Evolutionary conservation across 2,329 filamentous ascomycete genomes (phyloP), one percentile per base, ranked within the genome.

Genomic region (Fusarium tupiense): DNA sequence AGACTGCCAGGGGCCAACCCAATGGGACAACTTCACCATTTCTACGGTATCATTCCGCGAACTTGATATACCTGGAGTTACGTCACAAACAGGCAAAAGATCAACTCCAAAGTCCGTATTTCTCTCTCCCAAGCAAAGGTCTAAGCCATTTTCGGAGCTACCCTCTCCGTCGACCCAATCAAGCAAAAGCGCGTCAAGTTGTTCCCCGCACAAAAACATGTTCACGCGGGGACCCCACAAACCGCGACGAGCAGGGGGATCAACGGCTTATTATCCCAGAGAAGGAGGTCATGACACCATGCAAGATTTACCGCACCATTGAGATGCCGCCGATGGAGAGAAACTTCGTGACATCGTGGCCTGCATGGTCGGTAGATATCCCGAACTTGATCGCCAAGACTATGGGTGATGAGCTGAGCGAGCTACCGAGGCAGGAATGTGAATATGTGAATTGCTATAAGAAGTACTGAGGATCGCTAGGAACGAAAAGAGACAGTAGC

Each of bases 201-300:
- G 37, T 71, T 46, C 67, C 67, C 67, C 68, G 44, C 67, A 67
- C 64, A 62, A 19, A 44, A 37, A 46, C 40, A 44, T 38, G 38
- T 50, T 43, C 35, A 57, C 40, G 68, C 67, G 68, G 68, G 67
- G 67, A 61, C 68, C 68, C 68, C 67, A 69, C 61, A 71, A 64
- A 53, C 43, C 24, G 20, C 19, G 38, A 54, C 49, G 17, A 31
- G 52, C 66, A 37, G 50, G 43, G 49, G 50, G 24, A 33, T n/a
- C 41, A 26, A 50, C 60, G 67, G 61, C 35, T 37, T 43, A 19
- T 26, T 57, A 31, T 52, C 62, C 68, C 16, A 54, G 69, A 71
- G 14, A 16, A 40, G 67, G 49, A 49, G 53, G 61, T 50, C 61
- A 71, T 38, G 50, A 49, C 54, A 67, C 61, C 67, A 52, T 33